Evolutionary conservation across 768 basidiomycete species (phyloP), one percentile per base, ranked within the genome.

Genomic region (Tricholoma bakamatsutake): DNA sequence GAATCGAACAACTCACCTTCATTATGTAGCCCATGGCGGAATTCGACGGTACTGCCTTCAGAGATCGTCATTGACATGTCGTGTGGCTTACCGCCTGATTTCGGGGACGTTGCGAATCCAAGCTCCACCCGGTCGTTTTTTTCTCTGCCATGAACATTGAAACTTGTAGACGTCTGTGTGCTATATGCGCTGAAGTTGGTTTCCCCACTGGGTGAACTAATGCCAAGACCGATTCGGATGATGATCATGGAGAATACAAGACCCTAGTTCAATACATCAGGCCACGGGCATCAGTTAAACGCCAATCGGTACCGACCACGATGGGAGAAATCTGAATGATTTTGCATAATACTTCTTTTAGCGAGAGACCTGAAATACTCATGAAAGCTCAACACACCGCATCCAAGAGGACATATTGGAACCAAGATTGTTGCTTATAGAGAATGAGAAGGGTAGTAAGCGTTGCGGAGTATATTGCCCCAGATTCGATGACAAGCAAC

Each of bases 241-340:
- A 74, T 76, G 59, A 76, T 69, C 58, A 76, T 62, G 18, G 72
- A 72, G 60, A 76, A 76, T 0, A 73, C 73, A 34, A 70, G 64
- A 50, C 73, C 65, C 53, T 58, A 21, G 27, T 11, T 10, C 7
- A 11, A 48, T 45, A 21, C n/a, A 48, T 48, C 28, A 43, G 17
- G 40, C 10, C 4, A 13, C 28, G 4, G 4, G 9, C 24, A 43
- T 6, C 15, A 17, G 4, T 31, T 2, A 50, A 40, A 49, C 24
- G 6, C 6, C 46, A n/a, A 47, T 15, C 35, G 37, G 33, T 46
- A 54, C 42, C 15, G 21, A 58, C 37, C 28, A 62, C 66, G 35
- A 52, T 52, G 35, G 50, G 54, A 4, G 40, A 47, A 37, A 37
- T 24, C 52, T 42, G 21, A 15, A 40, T 21, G 28, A 13, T 42